phyloP scores from a whole-genome alignment of 306 rosid species.

The Prunus dulcis region DNA sequence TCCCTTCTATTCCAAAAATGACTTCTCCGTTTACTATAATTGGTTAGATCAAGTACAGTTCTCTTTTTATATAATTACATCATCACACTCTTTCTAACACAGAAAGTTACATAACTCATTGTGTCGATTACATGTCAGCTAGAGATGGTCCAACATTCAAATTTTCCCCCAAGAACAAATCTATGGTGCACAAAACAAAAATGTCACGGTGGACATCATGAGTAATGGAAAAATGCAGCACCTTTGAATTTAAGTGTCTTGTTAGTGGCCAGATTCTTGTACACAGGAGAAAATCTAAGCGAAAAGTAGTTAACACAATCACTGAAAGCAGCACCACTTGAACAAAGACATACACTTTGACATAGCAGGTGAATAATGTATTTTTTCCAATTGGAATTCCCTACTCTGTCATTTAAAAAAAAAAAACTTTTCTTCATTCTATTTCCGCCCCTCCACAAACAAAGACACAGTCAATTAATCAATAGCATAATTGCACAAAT shows the following conservation, averaged over 20 bases:
- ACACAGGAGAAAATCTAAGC: no score
- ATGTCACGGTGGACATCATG: no score
- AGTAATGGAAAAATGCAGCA: background rate
- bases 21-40: background rate
- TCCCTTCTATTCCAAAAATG: background rate
- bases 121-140: background rate
- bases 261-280: background rate
- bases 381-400: background rate
- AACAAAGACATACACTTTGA: background rate
- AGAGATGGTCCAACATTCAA: background rate
- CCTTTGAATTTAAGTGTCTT: background rate
- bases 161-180: background rate
- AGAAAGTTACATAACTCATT: background rate
- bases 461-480: background rate
- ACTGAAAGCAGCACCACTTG: background rate
- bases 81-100: background rate
- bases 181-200: background rate
- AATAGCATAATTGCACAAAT: background rate
- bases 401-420: background rate
- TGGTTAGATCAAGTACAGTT: background rate
- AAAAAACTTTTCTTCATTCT: background rate
- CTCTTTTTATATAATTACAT: background rate
- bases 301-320: no score
- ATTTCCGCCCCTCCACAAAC: background rate
- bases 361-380: background rate